Evolutionary conservation across 306 rosid genomes (phyloP).

Genomic region (Aeschynomene evenia): DNA sequence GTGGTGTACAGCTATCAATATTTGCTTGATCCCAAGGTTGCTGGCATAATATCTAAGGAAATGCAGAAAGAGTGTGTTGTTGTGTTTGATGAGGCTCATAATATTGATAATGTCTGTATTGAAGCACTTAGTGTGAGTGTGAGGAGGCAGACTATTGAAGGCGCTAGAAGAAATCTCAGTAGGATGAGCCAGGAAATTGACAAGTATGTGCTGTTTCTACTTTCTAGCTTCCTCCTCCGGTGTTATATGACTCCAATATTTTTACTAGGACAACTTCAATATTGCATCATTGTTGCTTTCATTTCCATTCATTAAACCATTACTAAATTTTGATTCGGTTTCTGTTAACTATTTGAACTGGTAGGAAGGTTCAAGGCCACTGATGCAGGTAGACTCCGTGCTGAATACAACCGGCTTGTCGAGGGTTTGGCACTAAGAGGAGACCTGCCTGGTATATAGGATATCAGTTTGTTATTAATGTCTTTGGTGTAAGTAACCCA

Average conservation of each 20-base stretch:
- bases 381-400: slow-evolving; percentile 91
- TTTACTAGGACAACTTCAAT: background rate
- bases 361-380: slow-evolving; percentile 99
- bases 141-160: slow-evolving; percentile 95
- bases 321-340: slow-evolving; percentile 40
- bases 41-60: slow-evolving; percentile 89
- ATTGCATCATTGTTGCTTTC: slow-evolving; percentile 6
- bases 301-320: slow-evolving; percentile 21
- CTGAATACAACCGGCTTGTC: slow-evolving; percentile 87
- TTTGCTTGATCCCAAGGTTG: slow-evolving; percentile 94
- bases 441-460: slow-evolving; percentile 65
- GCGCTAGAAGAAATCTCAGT: slow-evolving; percentile 82
- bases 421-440: slow-evolving; percentile 96
- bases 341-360: slow-evolving; percentile 60
- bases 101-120: slow-evolving; percentile 90
- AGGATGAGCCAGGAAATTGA: slow-evolving; percentile 87
- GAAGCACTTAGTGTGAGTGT: slow-evolving; percentile 98
- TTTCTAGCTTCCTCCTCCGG: slow-evolving; percentile 20
- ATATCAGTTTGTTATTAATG: background rate
- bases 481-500: background rate
- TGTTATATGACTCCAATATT: background rate
- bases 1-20: slow-evolving; percentile 94
- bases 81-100: slow-evolving; percentile 96
- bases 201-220: slow-evolving; percentile 55
- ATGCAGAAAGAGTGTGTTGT: slow-evolving; percentile 94